Conservation (phyloP, 768 basidiomycete species). For the Xerocomellus chrysenteron region DNA sequence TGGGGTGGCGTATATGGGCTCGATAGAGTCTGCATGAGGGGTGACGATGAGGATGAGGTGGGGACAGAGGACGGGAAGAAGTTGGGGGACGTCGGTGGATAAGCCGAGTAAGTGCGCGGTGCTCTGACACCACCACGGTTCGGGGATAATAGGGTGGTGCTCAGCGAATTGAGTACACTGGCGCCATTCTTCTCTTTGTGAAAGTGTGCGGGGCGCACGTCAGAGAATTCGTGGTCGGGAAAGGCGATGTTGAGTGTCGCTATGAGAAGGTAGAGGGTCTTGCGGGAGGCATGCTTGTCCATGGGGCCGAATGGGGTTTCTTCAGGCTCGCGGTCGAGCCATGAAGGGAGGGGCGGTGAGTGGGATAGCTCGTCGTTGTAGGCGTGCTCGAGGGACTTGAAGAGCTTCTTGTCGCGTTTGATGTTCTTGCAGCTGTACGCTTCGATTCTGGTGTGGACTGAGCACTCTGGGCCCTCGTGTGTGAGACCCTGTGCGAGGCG, state of each 20-base stretch:
- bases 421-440: constrained; percentile 98
- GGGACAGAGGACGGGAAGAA: constrained; percentile 77
- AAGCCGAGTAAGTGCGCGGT: constrained; percentile 83
- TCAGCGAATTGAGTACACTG: constrained; percentile 78
- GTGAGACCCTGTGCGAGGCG: constrained; percentile 76
- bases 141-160: constrained; percentile 77
- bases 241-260: constrained; percentile 96
- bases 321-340: constrained; percentile 69
- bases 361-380: constrained; percentile 75
- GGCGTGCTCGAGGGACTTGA: constrained; percentile 85
- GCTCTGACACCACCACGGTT: constrained; percentile 63
- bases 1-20: constrained; percentile 72
- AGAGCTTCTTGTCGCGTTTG: constrained; percentile 94
- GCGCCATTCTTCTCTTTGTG: constrained; percentile 75
- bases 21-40: constrained; percentile 52
- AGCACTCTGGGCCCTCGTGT: constrained; percentile 84
- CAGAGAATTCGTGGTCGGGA: constrained; percentile 96
- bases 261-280: constrained; percentile 94
- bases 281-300: constrained; percentile 78
- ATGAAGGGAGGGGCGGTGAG: constrained; percentile 83
- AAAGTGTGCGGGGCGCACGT: constrained; percentile 88
- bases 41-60: constrained; percentile 68
- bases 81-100: constrained; percentile 69
- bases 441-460: constrained; percentile 90
- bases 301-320: constrained; percentile 90